Percentiles rank a stretch among this genome's conserved stretches.
Conservation (phyloP, 2,329 filamentous ascomycete species). For the Scytalidium lignicola region DNA sequence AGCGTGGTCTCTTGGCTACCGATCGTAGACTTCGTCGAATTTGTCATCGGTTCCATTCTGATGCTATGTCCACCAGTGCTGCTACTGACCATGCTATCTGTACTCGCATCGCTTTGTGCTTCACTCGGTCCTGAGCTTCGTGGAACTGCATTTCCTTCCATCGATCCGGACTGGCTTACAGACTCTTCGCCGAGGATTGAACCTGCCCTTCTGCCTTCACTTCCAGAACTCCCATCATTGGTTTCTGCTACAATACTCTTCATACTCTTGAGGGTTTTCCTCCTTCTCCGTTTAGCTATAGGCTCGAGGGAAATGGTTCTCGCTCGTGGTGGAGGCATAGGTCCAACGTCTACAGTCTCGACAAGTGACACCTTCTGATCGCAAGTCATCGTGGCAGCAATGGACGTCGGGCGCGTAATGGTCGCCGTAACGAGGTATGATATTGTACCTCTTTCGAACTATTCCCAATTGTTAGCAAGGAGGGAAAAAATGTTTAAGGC, state of each 20-base stretch:
- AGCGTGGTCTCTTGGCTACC: conserved; percentile 46
- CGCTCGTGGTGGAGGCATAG: conserved; percentile 67
- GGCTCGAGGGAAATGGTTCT: conserved; percentile 84
- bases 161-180: conserved; percentile 26
- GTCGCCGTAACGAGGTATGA: conserved; percentile 88
- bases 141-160: conserved; percentile 37
- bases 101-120: conserved; percentile 64
- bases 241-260: conserved; percentile 12
- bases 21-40: conserved; percentile 32
- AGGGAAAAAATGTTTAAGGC: neutral
- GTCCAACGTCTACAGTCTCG: conserved; percentile 80
- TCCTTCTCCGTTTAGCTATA: conserved; percentile 64
- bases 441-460: conserved; percentile 95
- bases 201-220: conserved; percentile 13
- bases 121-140: conserved; percentile 45
- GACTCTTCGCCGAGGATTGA: conserved; percentile 27
- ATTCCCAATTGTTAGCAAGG: conserved; percentile 11
- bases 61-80: conserved; percentile 40
- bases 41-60: conserved; percentile 29
- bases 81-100: conserved; percentile 49
- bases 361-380: conserved; percentile 75
- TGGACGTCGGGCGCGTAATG: conserved; percentile 81
- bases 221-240: conserved; percentile 17
- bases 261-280: conserved; percentile 18
- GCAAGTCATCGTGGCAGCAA: conserved; percentile 72